Base-by-base conservation (phyloP, 2,329 filamentous ascomycete genomes). In the Botrytis aclada region DNA sequence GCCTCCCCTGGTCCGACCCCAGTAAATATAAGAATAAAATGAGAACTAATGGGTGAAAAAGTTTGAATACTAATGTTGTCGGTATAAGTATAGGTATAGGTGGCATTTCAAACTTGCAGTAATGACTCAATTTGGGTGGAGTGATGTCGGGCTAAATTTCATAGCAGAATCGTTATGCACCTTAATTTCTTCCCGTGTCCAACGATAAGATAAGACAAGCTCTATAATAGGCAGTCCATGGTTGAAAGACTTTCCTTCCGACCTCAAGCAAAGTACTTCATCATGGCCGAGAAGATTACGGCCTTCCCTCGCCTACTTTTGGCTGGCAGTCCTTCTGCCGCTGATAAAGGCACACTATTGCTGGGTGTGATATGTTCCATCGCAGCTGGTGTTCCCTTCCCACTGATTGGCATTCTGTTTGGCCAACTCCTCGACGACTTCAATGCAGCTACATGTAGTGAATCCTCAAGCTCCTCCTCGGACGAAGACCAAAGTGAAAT, bases 361-460 rank as follows among this genome's bases (percentile, higher is more conserved):
- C 77, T 81, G 63, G 85, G 85, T 72, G n/a, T 37, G n/a, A 69
- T 69, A 56, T 69, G 65, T 69, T 69, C 65, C 65, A 86, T 87
- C 51, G 87, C 84, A 34, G 85, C 88, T 25, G 89, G 89, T 70
- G 84, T 89, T 4, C 89, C 89, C 0, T 90, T 90, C 74, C 89
- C 89, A 20, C 81, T 91, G 25, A 86, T 91, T 77, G 88, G 87
- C 73, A 88, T 91, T 75, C 82, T 91, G 65, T 91, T 91, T 76
- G 89, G 89, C 75, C 83, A 91, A 79, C 85, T 91, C 16, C 83
- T 91, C 74, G 88, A 91, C 77, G 84, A 89, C 74, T 84, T 91
- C 78, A 90, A 90, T 77, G 80, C 82, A 20, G 86, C 86, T 32
- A 86, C 87, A n/a, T 78, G 76, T 70, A 71, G 54, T 29, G 66